Percentiles rank a stretch among this genome's conserved stretches.
Evolutionary conservation across 2,329 filamentous ascomycete genomes (phyloP).

Genomic region (Nigrospora oryzae): DNA sequence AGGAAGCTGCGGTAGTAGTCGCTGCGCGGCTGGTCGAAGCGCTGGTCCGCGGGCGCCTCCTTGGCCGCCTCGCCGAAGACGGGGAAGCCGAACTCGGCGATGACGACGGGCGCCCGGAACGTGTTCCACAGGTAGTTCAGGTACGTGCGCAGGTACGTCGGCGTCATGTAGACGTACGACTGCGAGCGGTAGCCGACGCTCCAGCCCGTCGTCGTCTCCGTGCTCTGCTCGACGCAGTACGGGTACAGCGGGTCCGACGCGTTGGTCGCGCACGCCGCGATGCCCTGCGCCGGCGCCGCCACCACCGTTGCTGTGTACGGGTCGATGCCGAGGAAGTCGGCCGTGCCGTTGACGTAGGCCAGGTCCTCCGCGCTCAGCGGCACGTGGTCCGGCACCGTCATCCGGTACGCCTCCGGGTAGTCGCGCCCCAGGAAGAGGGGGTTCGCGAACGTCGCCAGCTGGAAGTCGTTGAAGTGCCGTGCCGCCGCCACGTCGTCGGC

Average conservation of each 20-base stretch:
- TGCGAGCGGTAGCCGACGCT: conserved; percentile 48
- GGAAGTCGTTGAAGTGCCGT: conserved; percentile 36
- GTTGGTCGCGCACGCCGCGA: conserved; percentile 39
- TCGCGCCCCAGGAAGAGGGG: conserved; percentile 42
- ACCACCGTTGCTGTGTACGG: conserved; percentile 49
- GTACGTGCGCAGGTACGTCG: conserved; percentile 46
- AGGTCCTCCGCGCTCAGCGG: conserved; percentile 38
- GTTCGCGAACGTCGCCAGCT: conserved; percentile 41
- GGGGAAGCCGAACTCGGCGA: conserved; percentile 51
- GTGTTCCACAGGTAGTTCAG: conserved; percentile 52
- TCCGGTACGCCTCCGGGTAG: conserved; percentile 37
- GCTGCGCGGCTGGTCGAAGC: conserved; percentile 43
- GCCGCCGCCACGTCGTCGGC: conserved; percentile 33
- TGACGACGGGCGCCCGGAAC: conserved; percentile 36
- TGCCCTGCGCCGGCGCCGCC: conserved; percentile 34
- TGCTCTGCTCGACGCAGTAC: conserved; percentile 41
- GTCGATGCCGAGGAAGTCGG: conserved; percentile 49
- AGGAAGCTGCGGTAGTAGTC: conserved; percentile 47
- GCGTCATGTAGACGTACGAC: conserved; percentile 50
- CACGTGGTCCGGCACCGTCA: conserved; percentile 34
- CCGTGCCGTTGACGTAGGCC: conserved; percentile 36
- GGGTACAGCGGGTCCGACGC: conserved; percentile 35
- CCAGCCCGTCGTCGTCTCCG: conserved; percentile 42
- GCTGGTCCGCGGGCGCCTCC: conserved; percentile 34
- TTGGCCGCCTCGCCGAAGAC: conserved; percentile 37